phyloP scores from a whole-genome alignment of 257 asterid genomes.

The Solanum commersonii region DNA sequence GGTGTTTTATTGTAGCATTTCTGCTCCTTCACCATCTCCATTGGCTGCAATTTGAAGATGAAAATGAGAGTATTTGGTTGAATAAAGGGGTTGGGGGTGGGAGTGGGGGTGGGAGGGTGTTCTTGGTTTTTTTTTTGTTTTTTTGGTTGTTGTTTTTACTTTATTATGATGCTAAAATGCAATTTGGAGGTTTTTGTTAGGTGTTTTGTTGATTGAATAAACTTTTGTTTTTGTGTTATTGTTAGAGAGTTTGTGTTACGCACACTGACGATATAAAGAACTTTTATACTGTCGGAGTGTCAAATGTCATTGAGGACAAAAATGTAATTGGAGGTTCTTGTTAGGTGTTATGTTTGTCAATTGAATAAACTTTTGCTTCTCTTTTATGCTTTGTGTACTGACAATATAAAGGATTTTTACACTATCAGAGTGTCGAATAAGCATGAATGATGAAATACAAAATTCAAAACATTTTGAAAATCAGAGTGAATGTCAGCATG shows the following conservation, averaged over 20 bases:
- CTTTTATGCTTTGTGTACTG: background rate
- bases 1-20: background rate
- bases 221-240: background rate
- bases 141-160: background rate
- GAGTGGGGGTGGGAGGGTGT: background rate
- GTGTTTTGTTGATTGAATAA: background rate
- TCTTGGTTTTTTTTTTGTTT: background rate
- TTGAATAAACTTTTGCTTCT: background rate
- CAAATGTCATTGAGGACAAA: background rate
- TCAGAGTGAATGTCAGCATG: too few relatives aligned
- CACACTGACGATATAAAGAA: fast-evolving
- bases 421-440: background rate
- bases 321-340: background rate
- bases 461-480: background rate
- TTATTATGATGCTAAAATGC: background rate
- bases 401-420: background rate
- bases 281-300: background rate
- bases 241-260: background rate
- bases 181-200: background rate
- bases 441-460: background rate
- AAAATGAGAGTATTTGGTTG: background rate
- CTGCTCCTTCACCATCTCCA: background rate
- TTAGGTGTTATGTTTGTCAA: background rate
- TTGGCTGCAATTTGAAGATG: background rate
- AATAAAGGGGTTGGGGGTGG: background rate